Evolutionary conservation across 1,284 basidiomycete genomes (phyloP), one percentile per base, ranked within the genome.

Genomic region (Ustilago vetiveriae): DNA sequence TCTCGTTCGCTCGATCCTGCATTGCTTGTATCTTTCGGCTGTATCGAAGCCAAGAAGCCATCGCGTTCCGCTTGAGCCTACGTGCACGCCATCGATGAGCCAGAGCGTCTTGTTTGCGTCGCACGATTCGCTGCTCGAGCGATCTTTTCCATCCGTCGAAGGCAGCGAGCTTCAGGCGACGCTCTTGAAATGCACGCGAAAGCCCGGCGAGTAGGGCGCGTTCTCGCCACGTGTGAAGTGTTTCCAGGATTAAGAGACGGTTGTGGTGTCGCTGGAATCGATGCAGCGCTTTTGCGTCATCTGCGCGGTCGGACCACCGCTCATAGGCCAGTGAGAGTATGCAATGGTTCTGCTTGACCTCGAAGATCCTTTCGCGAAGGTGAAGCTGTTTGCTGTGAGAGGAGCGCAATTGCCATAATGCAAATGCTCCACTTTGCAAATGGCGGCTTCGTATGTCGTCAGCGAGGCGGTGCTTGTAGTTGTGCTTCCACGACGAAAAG

Each of bases 391-490:
- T 37, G 23, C 27, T 45, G 21, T 58, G 58, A 9, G 48, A 51
- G 3, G 43, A 40, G 1, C 48, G 55, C 37, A 74, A 51, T 38
- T 66, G 60, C 73, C 73, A 75, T 3, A 70, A 36, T 2, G 66
- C 67, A 29, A 75, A 57, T 7, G 71, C 66, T 1, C 71, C 73
- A 6, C 50, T 51, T 14, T 63, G 58, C 13, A 75, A 48, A 37
- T 73, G 71, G 7, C 45, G 47, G 4, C 32, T 43, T 33, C 70
- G 60, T 6, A 75, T 32, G 9, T 26, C 29, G 22, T 59, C 49
- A 8, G 73, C 65, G 17, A 56, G 21, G 14, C 35, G 36, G 6
- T 30, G 36, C 29, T 35, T 27, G 21, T 62, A 36, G 13, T 26
- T 22, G 13, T 41, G 19, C 16, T 54, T 36, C 73, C 73, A 75